phyloP scores from a whole-genome alignment of 2,329 filamentous ascomycete species.

The Aschersonia sp. region DNA sequence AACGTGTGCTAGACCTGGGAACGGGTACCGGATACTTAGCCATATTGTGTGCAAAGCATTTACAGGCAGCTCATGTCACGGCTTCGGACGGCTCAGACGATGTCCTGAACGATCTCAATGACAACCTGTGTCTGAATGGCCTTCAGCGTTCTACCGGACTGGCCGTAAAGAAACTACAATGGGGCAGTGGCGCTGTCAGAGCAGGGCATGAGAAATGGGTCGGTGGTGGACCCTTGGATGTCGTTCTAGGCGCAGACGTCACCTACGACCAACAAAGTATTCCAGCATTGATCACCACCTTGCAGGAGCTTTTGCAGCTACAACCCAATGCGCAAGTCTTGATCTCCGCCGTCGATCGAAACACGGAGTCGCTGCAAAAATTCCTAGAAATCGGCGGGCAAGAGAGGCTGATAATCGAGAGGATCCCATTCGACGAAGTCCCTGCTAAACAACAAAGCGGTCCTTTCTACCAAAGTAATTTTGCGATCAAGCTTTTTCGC shows the following conservation, averaged over 20 bases:
- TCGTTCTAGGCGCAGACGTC: conserved; percentile 63
- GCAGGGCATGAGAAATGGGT: conserved; percentile 41
- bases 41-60: conserved; percentile 55
- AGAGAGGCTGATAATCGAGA: conserved; percentile 25
- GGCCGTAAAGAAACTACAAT: conserved; percentile 41
- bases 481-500: too few species aligned
- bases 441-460: conserved; percentile 32
- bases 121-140: conserved; percentile 54
- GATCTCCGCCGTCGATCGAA: conserved; percentile 58
- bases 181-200: conserved; percentile 46
- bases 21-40: conserved; percentile 65
- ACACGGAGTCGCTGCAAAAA: conserved; percentile 49
- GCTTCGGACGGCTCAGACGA: conserved; percentile 63
- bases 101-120: conserved; percentile 51
- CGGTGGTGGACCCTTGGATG: conserved; percentile 33
- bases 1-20: conserved; percentile 55
- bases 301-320: conserved; percentile 44
- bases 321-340: conserved; percentile 43
- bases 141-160: conserved; percentile 35
- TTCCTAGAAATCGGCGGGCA: conserved; percentile 46
- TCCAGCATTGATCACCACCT: conserved; percentile 47
- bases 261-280: conserved; percentile 57
- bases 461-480: conserved; percentile 38
- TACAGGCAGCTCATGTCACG: conserved; percentile 43
- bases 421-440: conserved; percentile 27